Evolutionary conservation across 768 basidiomycete genomes (phyloP), one percentile per base, ranked within the genome.

Genomic region (Agrocybe chaxingu): DNA sequence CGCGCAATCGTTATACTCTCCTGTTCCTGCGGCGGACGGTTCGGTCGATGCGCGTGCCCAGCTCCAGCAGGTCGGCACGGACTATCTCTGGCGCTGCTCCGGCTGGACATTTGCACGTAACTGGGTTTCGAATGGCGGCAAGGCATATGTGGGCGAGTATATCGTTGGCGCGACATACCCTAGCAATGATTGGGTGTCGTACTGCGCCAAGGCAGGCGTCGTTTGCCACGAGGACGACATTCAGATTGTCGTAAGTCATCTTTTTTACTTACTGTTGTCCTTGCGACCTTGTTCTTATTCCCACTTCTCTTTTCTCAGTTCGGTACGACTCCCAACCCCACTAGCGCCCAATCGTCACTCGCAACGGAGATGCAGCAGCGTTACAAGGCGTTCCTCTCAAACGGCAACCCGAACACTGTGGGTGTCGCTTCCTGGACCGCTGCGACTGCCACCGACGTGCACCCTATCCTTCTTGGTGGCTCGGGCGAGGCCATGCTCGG

Each of bases 181-280:
- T 8, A 77, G 76, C 37, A 91, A 89, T 67, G 71, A 72, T 36
- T 71, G 50, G 1, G 69, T 80, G 41, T 58, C 79, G 0, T 81
- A 75, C 62, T 91, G 89, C 67, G 74, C 72, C 4, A 63, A 75
- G 55, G 33, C 71, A 30, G 84, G 82, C 33, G 65, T 70, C 31
- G 83, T 89, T 35, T 91, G 89, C 66, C 89, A 90, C 64, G 78
- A 90, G 63, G 89, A 91, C 62, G 90, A 92, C 60, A 91, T 92
- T 52, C 69, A 84, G 70, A 83, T 88, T 62, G 78, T 91, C 52
- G 85, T 85, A 68, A 51, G 84, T 77, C 30, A 33, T 39, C 37
- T 31, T 35, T 48, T 30, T 46, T 36, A 47, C 19, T 42, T 40
- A 39, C 5, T 39, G 48, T 46, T 13, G 32, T 30, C 52, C 35